phyloP scores from a whole-genome alignment of 768 basidiomycete genomes.

The Auricularia heimuer region DNA sequence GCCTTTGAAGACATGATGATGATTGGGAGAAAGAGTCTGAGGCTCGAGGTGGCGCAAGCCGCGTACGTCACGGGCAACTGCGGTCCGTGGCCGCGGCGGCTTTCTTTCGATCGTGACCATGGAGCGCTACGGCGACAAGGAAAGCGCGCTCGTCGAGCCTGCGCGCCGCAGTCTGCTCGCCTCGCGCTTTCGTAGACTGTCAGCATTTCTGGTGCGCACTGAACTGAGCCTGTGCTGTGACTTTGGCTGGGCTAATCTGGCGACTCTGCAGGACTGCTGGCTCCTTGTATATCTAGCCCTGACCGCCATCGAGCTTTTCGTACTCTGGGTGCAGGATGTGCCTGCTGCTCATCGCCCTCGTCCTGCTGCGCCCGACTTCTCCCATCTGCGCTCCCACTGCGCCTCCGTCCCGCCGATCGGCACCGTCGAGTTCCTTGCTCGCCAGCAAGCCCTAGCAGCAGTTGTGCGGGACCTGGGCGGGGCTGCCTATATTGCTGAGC shows the following conservation, averaged over 20 bases:
- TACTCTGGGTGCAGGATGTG: background rate
- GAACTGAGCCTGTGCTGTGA: too few species aligned
- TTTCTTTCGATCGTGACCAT: too few species aligned
- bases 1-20: background rate
- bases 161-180: too few species aligned
- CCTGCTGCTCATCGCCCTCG: background rate
- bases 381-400: conserved; percentile 31
- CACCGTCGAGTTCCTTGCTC: conserved; percentile 33
- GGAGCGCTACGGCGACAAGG: too few species aligned
- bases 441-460: conserved; percentile 47
- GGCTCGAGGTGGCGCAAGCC: background rate
- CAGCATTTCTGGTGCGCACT: too few species aligned
- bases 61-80: background rate
- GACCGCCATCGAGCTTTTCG: background rate
- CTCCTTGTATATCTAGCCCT: background rate
- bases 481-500: conserved; percentile 70
- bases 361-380: background rate
- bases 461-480: conserved; percentile 40
- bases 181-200: too few species aligned
- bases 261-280: background rate
- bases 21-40: too few species aligned
- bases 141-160: too few species aligned
- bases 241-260: background rate
- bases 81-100: background rate
- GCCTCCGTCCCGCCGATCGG: conserved; percentile 38